Base-by-base conservation (phyloP, 352 stramenopile genomes). In the Phytophthora idaei region DNA sequence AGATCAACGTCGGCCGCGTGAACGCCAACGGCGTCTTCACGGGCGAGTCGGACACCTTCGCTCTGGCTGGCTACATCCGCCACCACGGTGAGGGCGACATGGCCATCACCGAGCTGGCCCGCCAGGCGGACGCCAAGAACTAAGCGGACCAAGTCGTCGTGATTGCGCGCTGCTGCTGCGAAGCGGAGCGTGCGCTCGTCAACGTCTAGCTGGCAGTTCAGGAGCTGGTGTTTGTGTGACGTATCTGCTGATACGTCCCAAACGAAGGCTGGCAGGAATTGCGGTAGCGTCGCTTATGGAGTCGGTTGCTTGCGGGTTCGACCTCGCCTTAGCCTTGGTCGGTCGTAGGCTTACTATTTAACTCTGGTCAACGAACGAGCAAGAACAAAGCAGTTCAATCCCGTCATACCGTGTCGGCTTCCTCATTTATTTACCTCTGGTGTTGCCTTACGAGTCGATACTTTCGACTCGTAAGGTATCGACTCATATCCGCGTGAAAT, bases 1-100 rank as follows among this genome's bases (percentile, higher is more conserved):
- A 99, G 80, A 98, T 99, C 80, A 98, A 98, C 87, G 94, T 99
- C 66, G 97, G 79, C 69, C 97, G 98, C 81, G 93, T 99, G 55
- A 98, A 99, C 82, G 94, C 96, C 64, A 90, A 97, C 78, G 97
- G 97, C 71, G 76, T 98, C 65, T 98, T 97, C 83, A 99, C 96
- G 57, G 97, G 97, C 63, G 96, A 99, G 73, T 97, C 87, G 67
- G 96, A 98, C 72, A 88, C 94, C 45, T 98, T 96, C 78, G 93
- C 92, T 71, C 85, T 99, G 70, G 91, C 87, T 72, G 97, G 97
- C 78, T 99, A 99, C 90, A 97, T 99, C 76, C 94, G 97, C 68
- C 83, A 93, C 85, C 98, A 98, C 85, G 89, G 90, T 66, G 95
- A 99, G 72, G 92, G 85, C 73, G 97, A 99, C 78, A 90, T 98